Percentiles rank a stretch among this genome's conserved stretches.
Evolutionary conservation across 2,329 filamentous ascomycete genomes (phyloP).

Genomic region (Fusarium mangiferae): DNA sequence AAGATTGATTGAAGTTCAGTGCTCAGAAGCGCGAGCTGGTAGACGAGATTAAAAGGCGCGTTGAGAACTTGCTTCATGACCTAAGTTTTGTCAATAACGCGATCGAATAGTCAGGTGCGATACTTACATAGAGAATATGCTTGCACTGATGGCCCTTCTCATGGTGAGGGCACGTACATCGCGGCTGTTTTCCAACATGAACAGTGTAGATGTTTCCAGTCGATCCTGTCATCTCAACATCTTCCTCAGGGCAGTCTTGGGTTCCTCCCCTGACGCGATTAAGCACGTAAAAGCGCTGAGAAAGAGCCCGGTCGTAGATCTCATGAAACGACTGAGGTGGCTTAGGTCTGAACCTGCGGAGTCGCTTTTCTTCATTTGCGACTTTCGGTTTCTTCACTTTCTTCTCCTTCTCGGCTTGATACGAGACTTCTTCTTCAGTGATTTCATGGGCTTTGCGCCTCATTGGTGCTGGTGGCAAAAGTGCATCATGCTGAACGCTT

Average conservation of each 20-base stretch:
- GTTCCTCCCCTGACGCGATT: constrained; percentile 51
- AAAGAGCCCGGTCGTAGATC: constrained; percentile 53
- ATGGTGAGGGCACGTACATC: constrained; percentile 67
- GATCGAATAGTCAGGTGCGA: rapidly evolving
- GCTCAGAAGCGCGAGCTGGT: constrained; percentile 69
- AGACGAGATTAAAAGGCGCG: constrained; percentile 64
- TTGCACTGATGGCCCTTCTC: constrained; percentile 69
- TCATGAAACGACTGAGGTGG: constrained; percentile 50
- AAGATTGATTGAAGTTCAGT: constrained; percentile 71
- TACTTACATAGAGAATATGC: constrained; percentile 67
- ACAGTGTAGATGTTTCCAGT: constrained; percentile 75
- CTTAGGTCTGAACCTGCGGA: constrained; percentile 48
- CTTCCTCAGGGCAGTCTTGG: constrained; percentile 58
- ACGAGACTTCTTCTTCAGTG: not conserved
- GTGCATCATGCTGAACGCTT: constrained; percentile 1
- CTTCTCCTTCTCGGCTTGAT: not conserved
- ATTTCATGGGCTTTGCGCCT: constrained; percentile 31
- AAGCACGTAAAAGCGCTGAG: constrained; percentile 60
- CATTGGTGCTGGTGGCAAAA: not conserved
- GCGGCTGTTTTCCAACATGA: constrained; percentile 60
- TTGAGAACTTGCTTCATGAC: constrained; percentile 69
- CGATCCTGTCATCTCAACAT: constrained; percentile 68
- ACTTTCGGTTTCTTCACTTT: constrained; percentile 28
- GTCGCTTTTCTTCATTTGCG: constrained; percentile 48
- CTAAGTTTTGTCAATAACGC: constrained; percentile 42